phyloP scores from a whole-genome alignment of 2,329 filamentous ascomycete genomes.

The Pezicula rhizophila region DNA sequence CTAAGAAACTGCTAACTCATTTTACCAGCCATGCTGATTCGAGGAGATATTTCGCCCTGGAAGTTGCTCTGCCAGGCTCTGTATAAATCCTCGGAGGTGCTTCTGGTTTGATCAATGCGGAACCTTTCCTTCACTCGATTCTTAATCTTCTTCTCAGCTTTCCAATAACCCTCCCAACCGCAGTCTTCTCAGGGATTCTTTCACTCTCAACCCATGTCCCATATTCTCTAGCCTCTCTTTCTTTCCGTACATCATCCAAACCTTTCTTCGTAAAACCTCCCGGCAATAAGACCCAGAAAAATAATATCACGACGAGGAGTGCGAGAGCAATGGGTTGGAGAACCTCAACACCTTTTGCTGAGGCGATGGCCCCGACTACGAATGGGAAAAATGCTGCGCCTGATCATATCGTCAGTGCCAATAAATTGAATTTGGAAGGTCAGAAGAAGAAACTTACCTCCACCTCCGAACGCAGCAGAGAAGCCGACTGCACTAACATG shows the following conservation, averaged over 20 bases:
- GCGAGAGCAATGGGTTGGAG: constrained; percentile 51
- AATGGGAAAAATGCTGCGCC: constrained; percentile 58
- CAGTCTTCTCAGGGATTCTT: background rate
- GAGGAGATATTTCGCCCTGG: too few species aligned
- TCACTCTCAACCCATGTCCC: background rate
- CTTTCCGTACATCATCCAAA: constrained; percentile 9
- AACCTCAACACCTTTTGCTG: constrained; percentile 48
- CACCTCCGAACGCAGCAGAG: constrained; percentile 69
- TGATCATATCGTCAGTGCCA: background rate
- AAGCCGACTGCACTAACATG: constrained; percentile 79
- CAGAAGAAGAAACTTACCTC: constrained; percentile 35
- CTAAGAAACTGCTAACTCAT: too few species aligned
- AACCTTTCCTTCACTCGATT: background rate
- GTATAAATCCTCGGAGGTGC: too few species aligned
- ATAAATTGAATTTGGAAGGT: too few species aligned
- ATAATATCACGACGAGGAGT: constrained; percentile 39
- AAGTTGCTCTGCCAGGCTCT: too few species aligned
- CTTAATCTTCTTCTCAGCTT: constrained; percentile 6
- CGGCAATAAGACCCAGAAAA: constrained; percentile 40
- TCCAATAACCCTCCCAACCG: background rate
- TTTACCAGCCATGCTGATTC: too few species aligned
- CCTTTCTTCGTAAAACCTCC: constrained; percentile 20
- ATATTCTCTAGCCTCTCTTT: constrained; percentile 7
- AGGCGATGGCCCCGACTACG: constrained; percentile 62
- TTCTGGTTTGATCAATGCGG: too few species aligned